These are phyloP conservation scores for Trichoderma sp. DNA, from an alignment of 2,329 filamentous ascomycete species.

Conservation along the genomic window DNA sequence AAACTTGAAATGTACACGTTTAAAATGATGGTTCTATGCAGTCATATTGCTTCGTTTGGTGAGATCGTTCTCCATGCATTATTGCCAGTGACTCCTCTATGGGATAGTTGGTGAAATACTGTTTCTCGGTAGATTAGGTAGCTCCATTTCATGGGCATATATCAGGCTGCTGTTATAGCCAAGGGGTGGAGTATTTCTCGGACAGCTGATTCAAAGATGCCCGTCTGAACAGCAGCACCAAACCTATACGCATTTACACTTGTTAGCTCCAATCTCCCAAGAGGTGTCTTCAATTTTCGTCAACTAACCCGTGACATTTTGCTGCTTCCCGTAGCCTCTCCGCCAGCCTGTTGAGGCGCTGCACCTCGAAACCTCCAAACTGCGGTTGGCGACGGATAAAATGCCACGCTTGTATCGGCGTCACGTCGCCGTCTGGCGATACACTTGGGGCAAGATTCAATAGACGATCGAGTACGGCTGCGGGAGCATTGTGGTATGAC, in stretches of 20 bases:
- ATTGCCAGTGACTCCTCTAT: not conserved
- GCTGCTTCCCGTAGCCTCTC: constrained; percentile 32
- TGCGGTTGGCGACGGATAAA: constrained; percentile 33
- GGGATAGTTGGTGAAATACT: not conserved
- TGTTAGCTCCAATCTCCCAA: not conserved
- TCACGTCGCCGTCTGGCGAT: constrained; percentile 36
- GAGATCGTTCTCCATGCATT: not conserved
- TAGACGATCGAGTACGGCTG: constrained; percentile 26
- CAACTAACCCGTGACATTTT: constrained; percentile 37
- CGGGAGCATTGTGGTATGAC: constrained; percentile 22
- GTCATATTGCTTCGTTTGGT: not conserved
- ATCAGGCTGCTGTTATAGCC: not conserved
- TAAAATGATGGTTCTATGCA: not conserved
- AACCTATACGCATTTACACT: not conserved
- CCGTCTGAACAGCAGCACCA: constrained; percentile 4
- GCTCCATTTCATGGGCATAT: no score
- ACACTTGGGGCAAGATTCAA: constrained; percentile 27
- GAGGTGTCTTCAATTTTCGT: not conserved
- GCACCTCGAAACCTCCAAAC: constrained; percentile 32
- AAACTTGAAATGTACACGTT: not conserved
- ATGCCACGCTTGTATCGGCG: constrained; percentile 41
- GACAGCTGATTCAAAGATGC: not conserved
- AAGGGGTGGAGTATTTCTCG: not conserved
- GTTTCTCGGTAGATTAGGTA: not conserved
- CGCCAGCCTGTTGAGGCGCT: constrained; percentile 30